phyloP scores from a whole-genome alignment of 1,139 yeast species.

The Magnusiomyces ingens region DNA sequence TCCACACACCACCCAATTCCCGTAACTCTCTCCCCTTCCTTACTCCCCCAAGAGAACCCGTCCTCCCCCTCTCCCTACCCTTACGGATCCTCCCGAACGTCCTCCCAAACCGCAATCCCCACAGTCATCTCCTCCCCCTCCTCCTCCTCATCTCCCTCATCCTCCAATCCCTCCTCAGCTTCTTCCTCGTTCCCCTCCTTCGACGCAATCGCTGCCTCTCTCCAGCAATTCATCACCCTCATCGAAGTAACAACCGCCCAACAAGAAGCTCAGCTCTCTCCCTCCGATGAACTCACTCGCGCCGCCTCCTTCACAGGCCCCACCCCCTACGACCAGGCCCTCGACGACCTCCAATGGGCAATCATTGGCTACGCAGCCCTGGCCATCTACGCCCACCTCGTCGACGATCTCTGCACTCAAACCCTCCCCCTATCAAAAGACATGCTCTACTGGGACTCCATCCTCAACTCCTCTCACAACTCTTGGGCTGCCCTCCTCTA shows the following conservation, averaged over 20 bases:
- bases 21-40: no score
- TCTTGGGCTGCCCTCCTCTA: conserved; percentile 5
- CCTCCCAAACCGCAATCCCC: no score
- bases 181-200: not conserved
- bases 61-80: no score
- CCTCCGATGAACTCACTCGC: not conserved
- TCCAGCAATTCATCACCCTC: not conserved
- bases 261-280: not conserved
- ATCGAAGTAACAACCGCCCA: not conserved
- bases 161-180: not conserved
- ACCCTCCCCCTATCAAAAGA: conserved; percentile 31
- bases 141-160: no score
- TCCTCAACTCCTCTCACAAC: conserved; percentile 16
- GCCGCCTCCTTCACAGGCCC: not conserved
- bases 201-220: not conserved
- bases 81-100: no score
- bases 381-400: conserved; percentile 22
- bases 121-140: no score
- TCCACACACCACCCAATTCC: not conserved
- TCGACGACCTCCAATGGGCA: conserved; percentile 14
- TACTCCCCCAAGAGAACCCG: no score
- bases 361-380: conserved; percentile 19
- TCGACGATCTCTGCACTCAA: conserved; percentile 25
- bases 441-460: conserved; percentile 32
- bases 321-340: not conserved